A percentile compares a stretch with the other conserved stretches of the same genome.
These are phyloP conservation scores for Backusella psychrophila DNA, from an alignment of 192 early-diverging fungal species.

Conservation along the genomic window DNA sequence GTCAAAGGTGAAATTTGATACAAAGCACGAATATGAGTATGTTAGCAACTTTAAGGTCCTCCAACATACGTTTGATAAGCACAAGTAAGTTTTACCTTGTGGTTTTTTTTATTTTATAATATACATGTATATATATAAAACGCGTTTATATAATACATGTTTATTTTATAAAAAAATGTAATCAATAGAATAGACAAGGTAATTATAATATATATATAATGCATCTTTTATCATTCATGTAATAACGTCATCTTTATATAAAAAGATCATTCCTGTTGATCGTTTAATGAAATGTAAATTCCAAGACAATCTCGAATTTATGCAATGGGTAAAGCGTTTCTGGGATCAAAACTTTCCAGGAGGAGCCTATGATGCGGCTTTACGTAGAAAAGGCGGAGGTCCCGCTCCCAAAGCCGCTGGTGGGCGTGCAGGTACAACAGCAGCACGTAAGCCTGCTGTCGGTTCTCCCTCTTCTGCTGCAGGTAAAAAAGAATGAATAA, in stretches of 20 bases:
- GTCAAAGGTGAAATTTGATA: constrained; percentile 88
- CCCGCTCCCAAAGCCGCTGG: constrained; percentile 36
- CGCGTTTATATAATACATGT: constrained; percentile 5
- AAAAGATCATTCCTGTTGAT: constrained; percentile 81
- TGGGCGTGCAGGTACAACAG: constrained; percentile 27
- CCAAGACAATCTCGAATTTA: constrained; percentile 98
- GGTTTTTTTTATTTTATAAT: too few species aligned
- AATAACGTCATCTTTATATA: background rate
- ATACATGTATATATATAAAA: background rate
- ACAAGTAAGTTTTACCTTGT: constrained; percentile 56
- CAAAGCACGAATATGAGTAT: constrained; percentile 97
- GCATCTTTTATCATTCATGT: background rate
- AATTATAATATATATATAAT: constrained; percentile 1
- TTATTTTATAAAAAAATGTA: background rate
- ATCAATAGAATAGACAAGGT: constrained; percentile 73
- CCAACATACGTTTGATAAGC: constrained; percentile 81
- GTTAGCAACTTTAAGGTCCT: constrained; percentile 94
- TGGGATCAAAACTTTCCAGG: constrained; percentile 90
- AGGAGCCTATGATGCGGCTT: constrained; percentile 80
- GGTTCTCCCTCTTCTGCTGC: background rate
- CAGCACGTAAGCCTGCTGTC: constrained; percentile 16
- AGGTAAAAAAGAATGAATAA: background rate
- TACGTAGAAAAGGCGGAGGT: constrained; percentile 53
- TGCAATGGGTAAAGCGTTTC: constrained; percentile 93
- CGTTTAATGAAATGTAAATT: constrained; percentile 93